Base-by-base conservation (phyloP, 225 moss, liverwort and hornwort genomes). In the Marchantia paleacea region DNA sequence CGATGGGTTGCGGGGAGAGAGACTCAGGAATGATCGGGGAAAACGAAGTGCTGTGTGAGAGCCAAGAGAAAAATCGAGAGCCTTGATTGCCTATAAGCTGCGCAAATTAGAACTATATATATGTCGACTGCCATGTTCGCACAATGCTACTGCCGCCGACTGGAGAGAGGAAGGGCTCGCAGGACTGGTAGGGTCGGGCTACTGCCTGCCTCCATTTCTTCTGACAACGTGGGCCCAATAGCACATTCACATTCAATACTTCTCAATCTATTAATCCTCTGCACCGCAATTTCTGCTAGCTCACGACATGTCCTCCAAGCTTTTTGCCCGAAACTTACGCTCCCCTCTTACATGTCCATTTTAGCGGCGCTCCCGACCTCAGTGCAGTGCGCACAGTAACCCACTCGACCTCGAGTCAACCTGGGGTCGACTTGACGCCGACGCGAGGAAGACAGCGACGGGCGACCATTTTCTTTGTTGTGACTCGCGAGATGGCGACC, bases 231-330 rank as follows among this genome's bases (percentile, higher is more conserved):
- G 69, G 69, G 69, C 69, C 69, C 69, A 47, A 7, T 2, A 8
- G 30, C 69, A 47, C 30, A 48, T 69, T 39, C 69, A 47, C 30
- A 48, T 69, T 39, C 69, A 47, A 69, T 69, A 18, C 47, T 16
- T 16, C 24, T 69, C 69, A 69, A 69, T 47, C 69, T 69, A 47
- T 15, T 24, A 69, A 67, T 67, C 67, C 67, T 29, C 67, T 67
- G 67, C 67, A 28, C 29, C 67, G 67, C 67, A 30, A 67, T 30
- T 67, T 31, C 67, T 67, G 67, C 67, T 67, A 4, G 11, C 29
- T 67, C 67, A 1, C 20, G 13, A 29, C 67, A 67, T 29, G 29
- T 9, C 28, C 29, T 67, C 29, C 30, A 13, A 67, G 31, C 67
- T 30, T 31, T 30, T 30, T 30, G 62, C 29, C 67, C 67, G 67